Evolutionary conservation across 2,329 filamentous ascomycete genomes (phyloP).

Genomic region (Lomentospora prolificans): DNA sequence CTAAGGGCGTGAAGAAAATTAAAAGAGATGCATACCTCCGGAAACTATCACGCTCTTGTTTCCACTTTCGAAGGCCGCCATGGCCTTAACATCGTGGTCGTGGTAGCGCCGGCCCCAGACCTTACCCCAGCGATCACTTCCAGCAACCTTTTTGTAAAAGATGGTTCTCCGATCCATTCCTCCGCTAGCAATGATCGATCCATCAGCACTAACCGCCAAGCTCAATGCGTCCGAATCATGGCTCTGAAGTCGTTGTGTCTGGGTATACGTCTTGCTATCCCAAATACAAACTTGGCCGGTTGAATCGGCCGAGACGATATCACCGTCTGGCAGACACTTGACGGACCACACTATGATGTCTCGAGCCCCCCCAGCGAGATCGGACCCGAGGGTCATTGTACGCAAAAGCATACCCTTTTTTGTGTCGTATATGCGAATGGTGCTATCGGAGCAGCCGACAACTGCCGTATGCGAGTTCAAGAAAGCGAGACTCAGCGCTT

Average conservation of each 20-base stretch:
- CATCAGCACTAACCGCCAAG: slow-evolving; percentile 72
- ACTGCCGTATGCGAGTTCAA: slow-evolving; percentile 75
- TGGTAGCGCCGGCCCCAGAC: slow-evolving; percentile 81
- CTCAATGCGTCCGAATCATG: slow-evolving; percentile 88
- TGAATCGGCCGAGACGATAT: slow-evolving; percentile 91
- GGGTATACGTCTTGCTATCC: slow-evolving; percentile 85
- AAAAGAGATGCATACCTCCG: slow-evolving; percentile 53
- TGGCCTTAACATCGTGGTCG: slow-evolving; percentile 87
- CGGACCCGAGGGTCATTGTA: slow-evolving; percentile 77
- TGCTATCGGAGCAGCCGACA: slow-evolving; percentile 91
- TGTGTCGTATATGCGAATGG: slow-evolving; percentile 84
- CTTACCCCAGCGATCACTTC: slow-evolving; percentile 67
- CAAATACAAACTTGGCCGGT: slow-evolving; percentile 89
- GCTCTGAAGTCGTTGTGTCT: slow-evolving; percentile 73
- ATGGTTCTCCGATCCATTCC: slow-evolving; percentile 87
- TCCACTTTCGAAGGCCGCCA: slow-evolving; percentile 79
- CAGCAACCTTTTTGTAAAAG: slow-evolving; percentile 60
- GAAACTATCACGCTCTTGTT: slow-evolving; percentile 81
- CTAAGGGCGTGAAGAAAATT: neutral
- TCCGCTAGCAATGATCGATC: slow-evolving; percentile 73
- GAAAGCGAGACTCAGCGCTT: slow-evolving; percentile 85
- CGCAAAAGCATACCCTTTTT: slow-evolving; percentile 65
- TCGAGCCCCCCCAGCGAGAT: slow-evolving; percentile 65
- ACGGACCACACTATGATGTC: slow-evolving; percentile 90
- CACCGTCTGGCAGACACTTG: slow-evolving; percentile 75